Conservation (phyloP, 169 alveolate genomes). For the Perkinsus olseni region DNA sequence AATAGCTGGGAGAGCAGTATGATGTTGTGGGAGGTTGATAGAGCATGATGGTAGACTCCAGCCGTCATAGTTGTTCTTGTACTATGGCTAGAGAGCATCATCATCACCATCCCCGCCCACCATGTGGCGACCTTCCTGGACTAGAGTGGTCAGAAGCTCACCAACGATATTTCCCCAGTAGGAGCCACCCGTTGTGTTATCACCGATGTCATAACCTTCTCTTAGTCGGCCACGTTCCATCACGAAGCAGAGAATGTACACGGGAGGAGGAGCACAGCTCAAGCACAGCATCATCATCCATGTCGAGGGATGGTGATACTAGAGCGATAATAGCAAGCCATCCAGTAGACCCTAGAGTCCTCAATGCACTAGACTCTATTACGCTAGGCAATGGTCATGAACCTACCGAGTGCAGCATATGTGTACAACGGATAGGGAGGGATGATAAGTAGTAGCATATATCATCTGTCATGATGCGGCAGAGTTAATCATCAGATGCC, state of each 20-base stretch:
- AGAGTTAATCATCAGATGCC: background rate
- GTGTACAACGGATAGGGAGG: background rate
- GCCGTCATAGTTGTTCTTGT: background rate
- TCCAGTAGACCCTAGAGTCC: background rate
- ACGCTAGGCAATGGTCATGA: background rate
- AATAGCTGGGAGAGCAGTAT: no score
- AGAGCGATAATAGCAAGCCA: background rate
- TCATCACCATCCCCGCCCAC: background rate
- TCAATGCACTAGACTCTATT: background rate
- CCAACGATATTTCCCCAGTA: background rate
- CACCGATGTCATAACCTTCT: no score
- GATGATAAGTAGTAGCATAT: background rate
- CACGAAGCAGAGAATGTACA: background rate
- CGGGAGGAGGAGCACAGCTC: background rate
- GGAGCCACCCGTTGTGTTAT: background rate
- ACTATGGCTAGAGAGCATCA: background rate
- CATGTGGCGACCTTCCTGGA: background rate
- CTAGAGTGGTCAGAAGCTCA: background rate
- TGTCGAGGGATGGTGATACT: background rate
- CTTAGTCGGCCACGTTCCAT: background rate
- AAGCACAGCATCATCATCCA: background rate
- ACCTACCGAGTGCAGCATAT: background rate
- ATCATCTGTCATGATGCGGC: background rate
- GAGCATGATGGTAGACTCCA: background rate
- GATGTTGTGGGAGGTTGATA: no score